These are phyloP conservation scores for Leucoagaricus sp. DNA, from an alignment of 1,284 basidiomycete species.

Conservation along the genomic window DNA sequence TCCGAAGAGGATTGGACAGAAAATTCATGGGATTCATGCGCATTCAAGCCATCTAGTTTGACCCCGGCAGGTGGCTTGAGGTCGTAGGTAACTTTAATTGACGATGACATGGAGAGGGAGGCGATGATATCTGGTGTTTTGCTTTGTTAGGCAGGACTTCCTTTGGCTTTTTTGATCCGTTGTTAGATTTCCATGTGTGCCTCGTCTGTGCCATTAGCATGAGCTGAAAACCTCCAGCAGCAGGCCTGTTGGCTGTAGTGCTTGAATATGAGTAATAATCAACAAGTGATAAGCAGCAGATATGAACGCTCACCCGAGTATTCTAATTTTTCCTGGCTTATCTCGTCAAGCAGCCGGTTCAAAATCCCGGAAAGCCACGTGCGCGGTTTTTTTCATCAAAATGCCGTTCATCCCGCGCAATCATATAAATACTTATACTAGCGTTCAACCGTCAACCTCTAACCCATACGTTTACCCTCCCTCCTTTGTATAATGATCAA, in stretches of 20 bases:
- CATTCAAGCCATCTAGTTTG: conserved; percentile 25
- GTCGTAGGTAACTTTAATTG: conserved; percentile 50
- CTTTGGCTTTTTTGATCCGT: neutral
- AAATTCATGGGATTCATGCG: conserved; percentile 39
- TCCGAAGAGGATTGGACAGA: conserved; percentile 27
- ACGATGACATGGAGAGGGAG: conserved; percentile 30
- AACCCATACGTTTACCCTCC: neutral
- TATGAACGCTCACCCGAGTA: too few species aligned
- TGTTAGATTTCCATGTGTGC: neutral
- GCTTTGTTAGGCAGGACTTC: conserved; percentile 18
- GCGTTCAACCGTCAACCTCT: neutral
- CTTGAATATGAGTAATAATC: too few species aligned
- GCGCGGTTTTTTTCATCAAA: conserved; percentile 15
- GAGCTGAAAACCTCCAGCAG: too few species aligned
- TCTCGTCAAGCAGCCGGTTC: neutral
- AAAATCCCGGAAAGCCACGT: conserved; percentile 17
- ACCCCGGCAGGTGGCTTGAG: conserved; percentile 46
- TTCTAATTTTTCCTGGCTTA: neutral
- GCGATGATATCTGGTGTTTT: conserved; percentile 21
- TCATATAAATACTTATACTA: conserved; percentile 4
- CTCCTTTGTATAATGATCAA: conserved; percentile 1
- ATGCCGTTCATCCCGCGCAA: conserved; percentile 1
- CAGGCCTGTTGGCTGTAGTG: too few species aligned
- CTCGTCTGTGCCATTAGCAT: too few species aligned
- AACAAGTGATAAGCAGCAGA: too few species aligned